These are phyloP conservation scores for Monascus ruber DNA, from an alignment of 2,329 filamentous ascomycete species.

Conservation along the genomic window DNA sequence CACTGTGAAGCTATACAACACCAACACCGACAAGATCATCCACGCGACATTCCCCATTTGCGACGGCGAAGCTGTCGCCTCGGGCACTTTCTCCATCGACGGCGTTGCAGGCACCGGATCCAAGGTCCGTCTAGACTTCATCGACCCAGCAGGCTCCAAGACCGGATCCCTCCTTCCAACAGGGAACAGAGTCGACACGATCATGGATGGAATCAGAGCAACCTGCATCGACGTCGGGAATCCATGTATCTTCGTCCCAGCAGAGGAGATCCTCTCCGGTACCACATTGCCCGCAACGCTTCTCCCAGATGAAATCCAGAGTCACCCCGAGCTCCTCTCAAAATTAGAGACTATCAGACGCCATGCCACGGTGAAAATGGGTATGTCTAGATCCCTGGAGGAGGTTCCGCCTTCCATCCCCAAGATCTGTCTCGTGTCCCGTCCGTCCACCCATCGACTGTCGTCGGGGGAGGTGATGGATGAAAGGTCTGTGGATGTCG, in stretches of 20 bases:
- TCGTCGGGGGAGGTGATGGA: slow-evolving; percentile 25
- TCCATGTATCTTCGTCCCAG: slow-evolving; percentile 51
- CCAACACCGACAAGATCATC: slow-evolving; percentile 58
- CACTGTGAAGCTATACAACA: slow-evolving; percentile 48
- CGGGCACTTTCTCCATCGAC: slow-evolving; percentile 51
- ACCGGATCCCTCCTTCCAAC: slow-evolving; percentile 54
- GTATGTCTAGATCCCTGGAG: slow-evolving; percentile 37
- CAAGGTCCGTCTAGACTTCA: slow-evolving; percentile 49
- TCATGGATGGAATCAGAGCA: slow-evolving; percentile 37
- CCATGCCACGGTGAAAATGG: slow-evolving; percentile 50
- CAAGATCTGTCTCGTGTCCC: slow-evolving; percentile 49
- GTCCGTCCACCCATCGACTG: slow-evolving; percentile 13
- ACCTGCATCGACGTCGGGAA: slow-evolving; percentile 55
- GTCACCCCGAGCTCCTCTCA: slow-evolving; percentile 30
- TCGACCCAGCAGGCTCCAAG: slow-evolving; percentile 51
- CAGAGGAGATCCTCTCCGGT: slow-evolving; percentile 18
- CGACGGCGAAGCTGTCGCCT: slow-evolving; percentile 36
- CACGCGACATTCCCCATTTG: slow-evolving; percentile 45
- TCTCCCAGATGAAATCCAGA: slow-evolving; percentile 44
- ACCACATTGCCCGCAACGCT: slow-evolving; percentile 35
- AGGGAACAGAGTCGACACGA: slow-evolving; percentile 40
- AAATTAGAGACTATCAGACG: slow-evolving; percentile 47
- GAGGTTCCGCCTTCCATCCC: slow-evolving; percentile 48
- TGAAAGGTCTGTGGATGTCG: slow-evolving; percentile 21
- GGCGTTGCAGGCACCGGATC: slow-evolving; percentile 51